Evolutionary conservation across 257 asterid species (phyloP), one percentile per base, ranked within the genome.

Genomic region (Eucommia ulmoides): DNA sequence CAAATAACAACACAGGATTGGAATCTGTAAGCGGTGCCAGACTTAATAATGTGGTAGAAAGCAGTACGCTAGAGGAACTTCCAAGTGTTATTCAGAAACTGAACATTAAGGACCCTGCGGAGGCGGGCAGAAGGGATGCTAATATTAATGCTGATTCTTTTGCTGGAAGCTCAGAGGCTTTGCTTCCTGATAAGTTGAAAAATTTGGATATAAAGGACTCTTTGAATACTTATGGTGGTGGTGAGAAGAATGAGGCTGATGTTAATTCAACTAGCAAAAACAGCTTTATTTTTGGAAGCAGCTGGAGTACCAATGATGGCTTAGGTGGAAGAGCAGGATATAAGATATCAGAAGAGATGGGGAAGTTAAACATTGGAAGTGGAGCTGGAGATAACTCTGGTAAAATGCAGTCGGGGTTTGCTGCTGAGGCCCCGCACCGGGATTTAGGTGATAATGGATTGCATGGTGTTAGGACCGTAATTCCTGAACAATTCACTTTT

Each of bases 21-120:
- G n/a, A n/a, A n/a, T n/a, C n/a, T n/a, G n/a, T n/a, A n/a, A n/a
- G n/a, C n/a, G n/a, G n/a, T n/a, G n/a, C n/a, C n/a, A n/a, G n/a
- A n/a, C n/a, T n/a, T n/a, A n/a, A 61, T 52, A 54, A 51, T 53
- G 55, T 23, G 14, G 49, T 57, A 41, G 56, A 68, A 51, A 65
- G 52, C 23, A 59, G 48, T 48, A 51, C 50, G 58, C 75, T 60
- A 23, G 41, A 16, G 26, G 73, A 75, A 18, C 80, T 83, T 50
- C 70, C 59, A 4, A 69, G 41, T 46, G 81, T 75, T 77, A 71
- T 82, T 82, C 61, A 54, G 72, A 82, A 74, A 49, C 57, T 89
- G 82, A 70, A 78, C 58, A 57, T 89, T 56, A 60, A 64, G 52
- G 83, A 69, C 23, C 20, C 10, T 47, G 65, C 51, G 44, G 48